Evolutionary conservation across 2,329 filamentous ascomycete genomes (phyloP), one percentile per base, ranked within the genome.

Genomic region (Aureobasidium uvarum): DNA sequence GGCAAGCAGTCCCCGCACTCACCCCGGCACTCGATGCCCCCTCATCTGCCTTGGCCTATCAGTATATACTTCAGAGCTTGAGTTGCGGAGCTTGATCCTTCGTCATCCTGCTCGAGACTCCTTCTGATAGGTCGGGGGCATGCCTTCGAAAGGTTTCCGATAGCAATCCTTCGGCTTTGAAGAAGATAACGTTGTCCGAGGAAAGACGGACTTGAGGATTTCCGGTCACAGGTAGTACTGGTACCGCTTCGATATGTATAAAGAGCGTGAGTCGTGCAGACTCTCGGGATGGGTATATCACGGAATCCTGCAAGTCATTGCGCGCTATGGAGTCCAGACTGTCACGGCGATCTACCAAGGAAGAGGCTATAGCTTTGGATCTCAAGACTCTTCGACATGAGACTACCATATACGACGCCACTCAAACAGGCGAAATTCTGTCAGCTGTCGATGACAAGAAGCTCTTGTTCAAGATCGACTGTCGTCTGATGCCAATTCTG

Each of bases 401-500:
- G 20, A 55, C 52, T 2, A 38, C 23, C 11, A 41, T 5, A 25
- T 38, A 38, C 13, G 52, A 55, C 6, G 10, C 33, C 11, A 55
- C 38, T 55, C 33, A 55, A 11, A 28, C 38, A 38, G 52, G 52
- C 13, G 52, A 55, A 25, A 14, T 41, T 8, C 38, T 55, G 13
- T 39, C 38, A 33, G 48, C 25, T 7, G n/a, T 55, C 3, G 52
- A 55, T 13, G 52, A 55, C 52, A 55, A 55, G 52, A 25, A 41
- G 16, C 52, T 55, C 2, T 18, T 20, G 14, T 39, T 39, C 52
- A 55, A 41, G 23, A 55, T 55, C 5, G 52, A 55, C 25, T 41
- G 31, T 28, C 38, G 52, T 1, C 28, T 55, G 52, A 55, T 55
- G 52, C 52, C 52, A 25, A 55, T 55, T 14, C 16, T 55, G 52